A percentile compares a stretch with the other conserved stretches of the same genome.
These are phyloP conservation scores for Xylaria digitata DNA, from an alignment of 2,329 filamentous ascomycete species.

Conservation along the genomic window DNA sequence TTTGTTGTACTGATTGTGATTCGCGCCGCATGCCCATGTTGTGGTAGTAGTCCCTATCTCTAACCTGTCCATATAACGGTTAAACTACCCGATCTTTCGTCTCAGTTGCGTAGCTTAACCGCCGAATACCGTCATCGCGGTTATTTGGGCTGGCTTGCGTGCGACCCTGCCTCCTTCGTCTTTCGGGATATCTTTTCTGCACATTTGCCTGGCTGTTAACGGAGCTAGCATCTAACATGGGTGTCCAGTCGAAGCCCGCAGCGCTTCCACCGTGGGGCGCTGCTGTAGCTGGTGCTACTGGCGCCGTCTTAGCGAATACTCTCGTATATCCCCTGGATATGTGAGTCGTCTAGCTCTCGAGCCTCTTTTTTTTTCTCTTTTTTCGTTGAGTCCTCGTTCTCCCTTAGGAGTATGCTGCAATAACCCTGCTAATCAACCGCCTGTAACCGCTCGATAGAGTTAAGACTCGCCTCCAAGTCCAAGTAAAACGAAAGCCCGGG, in stretches of 20 bases:
- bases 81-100: slow-evolving; percentile 28
- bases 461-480: slow-evolving; percentile 95
- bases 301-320: slow-evolving; percentile 93
- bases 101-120: slow-evolving; percentile 16
- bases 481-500: slow-evolving; percentile 75
- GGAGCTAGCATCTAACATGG: slow-evolving; percentile 54
- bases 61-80: slow-evolving; percentile 40
- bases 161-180: slow-evolving; percentile 13
- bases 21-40: slow-evolving; percentile 27
- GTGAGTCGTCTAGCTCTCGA: slow-evolving; percentile 63
- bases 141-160: slow-evolving; percentile 27
- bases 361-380: no score
- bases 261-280: slow-evolving; percentile 90
- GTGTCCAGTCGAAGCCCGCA: slow-evolving; percentile 71
- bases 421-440: slow-evolving; percentile 33
- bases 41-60: slow-evolving; percentile 35
- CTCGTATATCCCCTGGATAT: slow-evolving; percentile 97
- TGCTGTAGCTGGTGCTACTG: slow-evolving; percentile 90
- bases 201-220: slow-evolving; percentile 1
- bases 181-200: slow-evolving; percentile 17
- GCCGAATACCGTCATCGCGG: slow-evolving; percentile 14
- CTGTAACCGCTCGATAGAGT: slow-evolving; percentile 67
- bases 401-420: slow-evolving; percentile 9
- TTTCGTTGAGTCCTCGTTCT: slow-evolving; percentile 37
- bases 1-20: slow-evolving; percentile 21